Conservation (phyloP, 73 alveolate species). For the Tetrahymena malaccensis region DNA sequence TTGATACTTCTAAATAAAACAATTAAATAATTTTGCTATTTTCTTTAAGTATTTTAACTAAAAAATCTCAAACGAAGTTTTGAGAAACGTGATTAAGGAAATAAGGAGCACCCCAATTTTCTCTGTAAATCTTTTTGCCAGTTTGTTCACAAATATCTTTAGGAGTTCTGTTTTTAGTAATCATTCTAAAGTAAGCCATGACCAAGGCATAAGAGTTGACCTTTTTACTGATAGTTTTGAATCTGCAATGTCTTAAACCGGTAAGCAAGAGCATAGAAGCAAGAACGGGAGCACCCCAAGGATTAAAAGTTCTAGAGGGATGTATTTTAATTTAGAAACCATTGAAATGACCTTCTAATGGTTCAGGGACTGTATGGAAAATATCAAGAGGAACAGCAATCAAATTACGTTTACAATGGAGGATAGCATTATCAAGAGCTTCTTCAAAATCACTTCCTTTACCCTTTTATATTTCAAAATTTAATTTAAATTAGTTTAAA, state of each 20-base stretch:
- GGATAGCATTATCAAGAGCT: slow-evolving; percentile 57
- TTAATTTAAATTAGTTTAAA: too few relatives aligned
- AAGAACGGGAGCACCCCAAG: slow-evolving; percentile 63
- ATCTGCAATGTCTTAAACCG: slow-evolving; percentile 69
- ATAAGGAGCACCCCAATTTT: slow-evolving; percentile 27
- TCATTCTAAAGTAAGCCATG: slow-evolving; percentile 55
- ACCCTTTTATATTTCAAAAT: slow-evolving; percentile 41
- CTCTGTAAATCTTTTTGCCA: slow-evolving; percentile 49
- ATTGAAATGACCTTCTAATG: slow-evolving; percentile 46
- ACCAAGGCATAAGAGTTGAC: slow-evolving; percentile 49
- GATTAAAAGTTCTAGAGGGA: slow-evolving; percentile 57
- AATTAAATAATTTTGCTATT: neutral
- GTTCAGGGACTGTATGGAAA: slow-evolving; percentile 38
- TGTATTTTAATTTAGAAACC: slow-evolving; percentile 51
- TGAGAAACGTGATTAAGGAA: neutral
- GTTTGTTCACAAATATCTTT: slow-evolving; percentile 40
- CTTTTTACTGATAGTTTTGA: slow-evolving; percentile 53
- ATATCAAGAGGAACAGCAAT: slow-evolving; percentile 41
- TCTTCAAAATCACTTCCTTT: slow-evolving; percentile 68
- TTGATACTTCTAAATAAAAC: neutral
- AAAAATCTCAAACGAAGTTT: neutral
- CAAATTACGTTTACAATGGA: slow-evolving; percentile 42
- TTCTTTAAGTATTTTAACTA: neutral
- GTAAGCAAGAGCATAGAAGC: slow-evolving; percentile 59
- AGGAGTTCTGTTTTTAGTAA: slow-evolving; percentile 40